A percentile compares a stretch with the other conserved stretches of the same genome.
These are phyloP conservation scores for Galium porrigens DNA, from an alignment of 305 asterid genomes.

Conservation along the genomic window DNA sequence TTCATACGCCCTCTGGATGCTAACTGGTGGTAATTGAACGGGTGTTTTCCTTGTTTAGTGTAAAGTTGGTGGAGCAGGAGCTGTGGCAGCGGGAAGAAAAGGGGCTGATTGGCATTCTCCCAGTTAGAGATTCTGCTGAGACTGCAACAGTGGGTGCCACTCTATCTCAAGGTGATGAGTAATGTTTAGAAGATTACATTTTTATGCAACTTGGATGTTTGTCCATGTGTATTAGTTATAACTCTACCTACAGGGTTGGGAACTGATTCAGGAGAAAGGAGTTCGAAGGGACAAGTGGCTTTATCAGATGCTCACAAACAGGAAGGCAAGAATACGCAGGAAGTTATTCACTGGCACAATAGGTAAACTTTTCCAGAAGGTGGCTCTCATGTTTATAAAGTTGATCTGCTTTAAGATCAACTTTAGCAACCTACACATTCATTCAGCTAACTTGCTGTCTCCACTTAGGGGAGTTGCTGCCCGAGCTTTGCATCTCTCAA, in stretches of 20 bases:
- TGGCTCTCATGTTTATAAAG: not conserved
- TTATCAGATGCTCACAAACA: constrained; percentile 48
- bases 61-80: constrained; percentile 92
- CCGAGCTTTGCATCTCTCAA: constrained; percentile 87
- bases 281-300: constrained; percentile 44
- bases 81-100: constrained; percentile 98
- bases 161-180: constrained; percentile 46
- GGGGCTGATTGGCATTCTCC: constrained; percentile 85
- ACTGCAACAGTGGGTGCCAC: constrained; percentile 30
- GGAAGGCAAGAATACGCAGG: constrained; percentile 60
- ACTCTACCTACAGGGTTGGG: constrained; percentile 28
- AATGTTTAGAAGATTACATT: not conserved
- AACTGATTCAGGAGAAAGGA: constrained; percentile 35
- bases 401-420: not conserved
- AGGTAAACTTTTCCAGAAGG: constrained; percentile 28
- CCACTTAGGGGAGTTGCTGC: constrained; percentile 35
- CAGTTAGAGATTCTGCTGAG: constrained; percentile 76
- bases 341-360: constrained; percentile 83
- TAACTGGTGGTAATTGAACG: constrained; percentile 4
- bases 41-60: constrained; percentile 33
- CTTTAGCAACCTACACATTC: constrained; percentile 5
- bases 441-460: constrained; percentile 18
- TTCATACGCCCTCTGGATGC: not conserved
- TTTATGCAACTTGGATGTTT: not conserved
- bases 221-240: constrained; percentile 8